phyloP scores from a whole-genome alignment of 2,329 filamentous ascomycete species.

The Hymenoscyphus fraxineus region DNA sequence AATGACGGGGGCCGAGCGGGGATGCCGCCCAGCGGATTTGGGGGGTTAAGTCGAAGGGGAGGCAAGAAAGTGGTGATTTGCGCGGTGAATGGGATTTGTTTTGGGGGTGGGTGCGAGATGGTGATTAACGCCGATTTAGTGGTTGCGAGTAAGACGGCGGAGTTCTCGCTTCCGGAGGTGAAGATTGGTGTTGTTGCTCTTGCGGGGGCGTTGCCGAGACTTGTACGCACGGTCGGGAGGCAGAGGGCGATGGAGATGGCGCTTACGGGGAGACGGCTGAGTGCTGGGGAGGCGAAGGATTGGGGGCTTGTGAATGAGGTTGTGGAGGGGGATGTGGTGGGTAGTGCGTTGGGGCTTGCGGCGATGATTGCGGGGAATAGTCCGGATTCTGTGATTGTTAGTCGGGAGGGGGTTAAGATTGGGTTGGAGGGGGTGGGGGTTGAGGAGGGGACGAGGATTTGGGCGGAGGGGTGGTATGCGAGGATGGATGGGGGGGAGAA shows the following conservation, averaged over 20 bases:
- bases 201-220: conserved; percentile 65
- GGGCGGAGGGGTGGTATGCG: conserved; percentile 56
- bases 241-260: conserved; percentile 70
- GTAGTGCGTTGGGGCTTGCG: conserved; percentile 59
- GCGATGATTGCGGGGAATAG: conserved; percentile 60
- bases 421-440: conserved; percentile 69
- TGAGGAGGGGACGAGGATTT: conserved; percentile 52
- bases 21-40: conserved; percentile 51
- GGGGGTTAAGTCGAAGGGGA: conserved; percentile 59
- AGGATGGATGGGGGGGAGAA: conserved; percentile 65
- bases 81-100: conserved; percentile 70
- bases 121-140: conserved; percentile 70
- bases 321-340: conserved; percentile 49
- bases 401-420: conserved; percentile 64
- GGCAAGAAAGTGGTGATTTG: conserved; percentile 74
- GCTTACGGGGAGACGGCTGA: conserved; percentile 57
- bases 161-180: conserved; percentile 69
- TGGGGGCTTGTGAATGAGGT: conserved; percentile 72
- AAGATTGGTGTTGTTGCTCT: conserved; percentile 67
- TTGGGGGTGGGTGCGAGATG: conserved; percentile 77
- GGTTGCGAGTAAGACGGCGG: conserved; percentile 54
- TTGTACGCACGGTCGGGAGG: conserved; percentile 61
- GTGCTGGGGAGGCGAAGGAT: conserved; percentile 53
- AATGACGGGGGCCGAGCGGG: conserved; percentile 3
- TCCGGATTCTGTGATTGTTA: conserved; percentile 74